These are phyloP conservation scores for Lecanicillium sp. DNA, from an alignment of 2,329 filamentous ascomycete species.

Conservation along the genomic window DNA sequence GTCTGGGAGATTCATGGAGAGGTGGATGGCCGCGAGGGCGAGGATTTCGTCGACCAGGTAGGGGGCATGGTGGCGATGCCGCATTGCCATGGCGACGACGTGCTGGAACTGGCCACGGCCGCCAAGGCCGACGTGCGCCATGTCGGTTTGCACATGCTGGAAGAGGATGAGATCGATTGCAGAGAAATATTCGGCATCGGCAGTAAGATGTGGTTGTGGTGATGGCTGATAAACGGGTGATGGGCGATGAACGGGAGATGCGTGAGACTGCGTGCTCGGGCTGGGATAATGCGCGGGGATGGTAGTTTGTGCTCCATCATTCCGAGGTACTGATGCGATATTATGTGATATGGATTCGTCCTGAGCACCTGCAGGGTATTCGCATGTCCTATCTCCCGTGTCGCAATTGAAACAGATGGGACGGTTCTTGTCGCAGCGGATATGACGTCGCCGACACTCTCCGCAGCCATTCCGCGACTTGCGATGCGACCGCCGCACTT, in stretches of 20 bases:
- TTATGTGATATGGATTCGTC: too few species aligned
- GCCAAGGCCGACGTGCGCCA: slow-evolving; percentile 2
- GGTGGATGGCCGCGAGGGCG: slow-evolving; percentile 33
- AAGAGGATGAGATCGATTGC: slow-evolving; percentile 6
- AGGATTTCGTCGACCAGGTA: slow-evolving; percentile 34
- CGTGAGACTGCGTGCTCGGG: not conserved
- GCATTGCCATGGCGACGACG: slow-evolving; percentile 2
- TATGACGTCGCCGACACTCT: slow-evolving; percentile 23
- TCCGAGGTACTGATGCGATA: too few species aligned
- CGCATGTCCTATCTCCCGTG: slow-evolving; percentile 21
- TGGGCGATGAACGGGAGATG: not conserved
- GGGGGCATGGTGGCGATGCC: slow-evolving; percentile 18
- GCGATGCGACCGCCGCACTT: slow-evolving; percentile 16
- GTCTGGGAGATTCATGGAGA: slow-evolving; percentile 15
- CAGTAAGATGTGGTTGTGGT: not conserved
- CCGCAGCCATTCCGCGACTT: slow-evolving; percentile 24
- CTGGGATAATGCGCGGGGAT: too few species aligned
- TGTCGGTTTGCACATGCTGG: slow-evolving; percentile 3
- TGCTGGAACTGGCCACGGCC: slow-evolving; percentile 1
- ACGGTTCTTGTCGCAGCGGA: slow-evolving; percentile 27
- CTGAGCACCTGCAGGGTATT: slow-evolving; percentile 15
- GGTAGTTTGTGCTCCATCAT: too few species aligned
- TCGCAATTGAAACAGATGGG: slow-evolving; percentile 26
- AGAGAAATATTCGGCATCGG: not conserved
- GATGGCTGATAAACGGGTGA: too few species aligned